Evolutionary conservation across 371 early-diverging fungal genomes (phyloP), one percentile per base, ranked within the genome.

Genomic region (Lichtheimia hyalospora): DNA sequence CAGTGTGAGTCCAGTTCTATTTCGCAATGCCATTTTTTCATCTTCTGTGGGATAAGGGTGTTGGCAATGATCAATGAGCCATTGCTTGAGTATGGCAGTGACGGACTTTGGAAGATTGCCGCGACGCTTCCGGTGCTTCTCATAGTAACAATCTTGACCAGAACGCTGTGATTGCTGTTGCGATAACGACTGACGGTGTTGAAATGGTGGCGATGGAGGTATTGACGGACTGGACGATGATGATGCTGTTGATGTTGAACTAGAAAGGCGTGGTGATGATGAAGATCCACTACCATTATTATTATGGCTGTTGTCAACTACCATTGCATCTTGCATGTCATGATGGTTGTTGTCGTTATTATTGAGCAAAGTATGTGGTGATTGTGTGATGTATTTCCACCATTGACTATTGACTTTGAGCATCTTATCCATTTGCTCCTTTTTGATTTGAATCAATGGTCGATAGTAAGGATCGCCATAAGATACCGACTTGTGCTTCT

Each of bases 11-110:
- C 83, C 82, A 0, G 90, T 90, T 15, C 74, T 66, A 25, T 71
- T 62, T 1, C 79, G 71, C 27, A 90, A 71, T 13, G 60, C 58
- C 39, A 69, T 66, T 69, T 92, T 92, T 53, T 89, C 87, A 5
- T 80, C 81, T 52, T 89, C 90, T 6, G 81, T 83, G 0, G 92
- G 92, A 64, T 89, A 92, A 1, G 92, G 91, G 54, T 91, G 84
- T 52, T 75, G 77, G 24, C 76, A 74, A 62, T 92, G 79, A 42
- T 86, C 79, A 64, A 82, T 69, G 23, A 92, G 67, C 90, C 92
- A 92, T 15, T 71, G 63, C 60, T 85, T 85, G 24, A 90, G 67
- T n/a, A 75, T 67, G 15, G 78, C 73, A 18, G 84, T 83, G 20
- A 84, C 81, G 0, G 71, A 56, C 28, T 79, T 81, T 24, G 81